A percentile compares a stretch with the other conserved stretches of the same genome.
Evolutionary conservation across 106 monocot genomes (phyloP).

Genomic region (Xerophyta viscosa): DNA sequence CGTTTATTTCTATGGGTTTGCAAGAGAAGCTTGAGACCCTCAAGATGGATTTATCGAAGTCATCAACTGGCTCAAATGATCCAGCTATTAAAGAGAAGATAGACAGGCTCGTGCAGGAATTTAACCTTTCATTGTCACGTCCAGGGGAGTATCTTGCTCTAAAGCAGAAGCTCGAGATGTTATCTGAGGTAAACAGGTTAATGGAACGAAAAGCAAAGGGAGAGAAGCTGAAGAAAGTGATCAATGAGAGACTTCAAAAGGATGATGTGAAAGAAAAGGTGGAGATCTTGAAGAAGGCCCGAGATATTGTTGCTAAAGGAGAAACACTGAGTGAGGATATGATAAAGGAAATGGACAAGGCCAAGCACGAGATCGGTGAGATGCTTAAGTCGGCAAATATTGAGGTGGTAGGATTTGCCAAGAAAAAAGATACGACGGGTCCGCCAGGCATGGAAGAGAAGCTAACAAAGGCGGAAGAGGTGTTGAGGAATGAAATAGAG

Average conservation of each 20-base stretch:
- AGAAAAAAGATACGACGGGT: conserved; percentile 22
- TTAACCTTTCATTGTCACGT: conserved; percentile 30
- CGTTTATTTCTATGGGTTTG: conserved; percentile 62
- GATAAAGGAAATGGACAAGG: conserved; percentile 29
- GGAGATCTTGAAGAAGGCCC: conserved; percentile 41
- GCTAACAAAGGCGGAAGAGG: conserved; percentile 27
- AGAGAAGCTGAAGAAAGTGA: conserved; percentile 65
- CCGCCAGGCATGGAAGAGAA: conserved; percentile 41
- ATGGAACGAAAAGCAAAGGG: conserved; percentile 28
- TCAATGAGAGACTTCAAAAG: conserved; percentile 45
- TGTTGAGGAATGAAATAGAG: conserved; percentile 42
- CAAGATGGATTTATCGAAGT: conserved; percentile 54
- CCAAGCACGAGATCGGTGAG: conserved; percentile 36
- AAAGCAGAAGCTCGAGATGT: conserved; percentile 54
- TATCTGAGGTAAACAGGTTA: conserved; percentile 38
- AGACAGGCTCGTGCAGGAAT: conserved; percentile 54
- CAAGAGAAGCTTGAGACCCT: conserved; percentile 60
- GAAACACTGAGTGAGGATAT: conserved; percentile 31
- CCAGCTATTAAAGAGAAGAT: conserved; percentile 36
- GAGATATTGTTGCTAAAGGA: conserved; percentile 35
- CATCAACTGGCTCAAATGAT: conserved; percentile 15
- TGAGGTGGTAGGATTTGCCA: conserved; percentile 37
- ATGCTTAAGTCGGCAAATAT: conserved; percentile 40
- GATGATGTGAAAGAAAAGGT: conserved; percentile 33
- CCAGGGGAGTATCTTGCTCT: conserved; percentile 39